Conservation (phyloP, 148 eudicot species). For the Salicornia ramosissima region DNA sequence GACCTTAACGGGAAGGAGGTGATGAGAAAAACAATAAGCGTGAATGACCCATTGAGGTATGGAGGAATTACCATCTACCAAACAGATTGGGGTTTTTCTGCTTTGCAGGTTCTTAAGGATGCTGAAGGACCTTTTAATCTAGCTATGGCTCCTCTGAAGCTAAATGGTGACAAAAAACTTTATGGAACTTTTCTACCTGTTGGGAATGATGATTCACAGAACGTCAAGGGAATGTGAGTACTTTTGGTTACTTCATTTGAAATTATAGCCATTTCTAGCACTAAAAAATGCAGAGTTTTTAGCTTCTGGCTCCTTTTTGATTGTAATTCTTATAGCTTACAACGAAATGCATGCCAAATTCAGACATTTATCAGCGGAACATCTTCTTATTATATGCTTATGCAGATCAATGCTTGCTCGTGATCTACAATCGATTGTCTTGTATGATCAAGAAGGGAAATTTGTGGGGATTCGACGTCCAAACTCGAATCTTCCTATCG, state of each 20-base stretch:
- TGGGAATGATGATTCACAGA: constrained; percentile 56
- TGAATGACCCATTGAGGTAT: constrained; percentile 89
- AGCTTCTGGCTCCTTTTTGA: background rate
- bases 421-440: constrained; percentile 86
- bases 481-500: constrained; percentile 83
- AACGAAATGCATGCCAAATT: background rate
- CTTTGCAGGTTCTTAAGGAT: constrained; percentile 75
- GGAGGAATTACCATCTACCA: constrained; percentile 94
- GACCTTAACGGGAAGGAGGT: constrained; percentile 93
- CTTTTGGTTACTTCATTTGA: background rate
- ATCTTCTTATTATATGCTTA: background rate
- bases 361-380: background rate
- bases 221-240: constrained; percentile 90
- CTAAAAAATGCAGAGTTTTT: background rate
- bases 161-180: constrained; percentile 89
- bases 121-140: constrained; percentile 95
- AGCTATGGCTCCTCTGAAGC: constrained; percentile 83
- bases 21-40: constrained; percentile 86
- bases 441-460: constrained; percentile 91
- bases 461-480: constrained; percentile 89
- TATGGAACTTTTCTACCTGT: constrained; percentile 85
- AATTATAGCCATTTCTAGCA: background rate
- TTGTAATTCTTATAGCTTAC: background rate
- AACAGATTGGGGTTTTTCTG: constrained; percentile 95
- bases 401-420: constrained; percentile 97